Percentiles rank a stretch among this genome's conserved stretches.
phyloP scores from a whole-genome alignment of 805 yeast species.

The Diddensiella caesifluorescens region DNA sequence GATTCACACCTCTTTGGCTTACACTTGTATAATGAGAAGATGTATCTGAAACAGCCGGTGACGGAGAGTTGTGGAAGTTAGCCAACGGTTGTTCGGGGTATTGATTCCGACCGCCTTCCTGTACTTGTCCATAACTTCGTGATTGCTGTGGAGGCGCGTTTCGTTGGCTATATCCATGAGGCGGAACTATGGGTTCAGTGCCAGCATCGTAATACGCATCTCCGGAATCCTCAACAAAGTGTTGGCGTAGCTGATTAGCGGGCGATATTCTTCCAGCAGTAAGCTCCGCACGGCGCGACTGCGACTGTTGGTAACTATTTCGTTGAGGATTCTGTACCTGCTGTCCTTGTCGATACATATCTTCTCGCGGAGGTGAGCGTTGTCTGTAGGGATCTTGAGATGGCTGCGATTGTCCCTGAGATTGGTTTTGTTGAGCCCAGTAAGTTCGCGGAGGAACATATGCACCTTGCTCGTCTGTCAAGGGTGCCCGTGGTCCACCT shows the following conservation, averaged over 20 bases:
- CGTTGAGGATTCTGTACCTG: background rate
- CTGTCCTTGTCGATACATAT: no score
- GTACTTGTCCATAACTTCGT: constrained; percentile 1
- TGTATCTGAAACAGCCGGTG: constrained; percentile 20
- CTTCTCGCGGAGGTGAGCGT: no score
- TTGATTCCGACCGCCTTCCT: constrained; percentile 2
- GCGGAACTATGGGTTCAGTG: constrained; percentile 2
- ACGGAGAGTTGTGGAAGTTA: no score
- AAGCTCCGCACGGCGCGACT: background rate
- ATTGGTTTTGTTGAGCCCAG: constrained; percentile 7
- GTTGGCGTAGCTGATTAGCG: constrained; percentile 9
- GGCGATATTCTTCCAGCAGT: constrained; percentile 3
- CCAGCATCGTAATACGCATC: background rate
- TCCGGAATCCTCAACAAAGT: constrained; percentile 11
- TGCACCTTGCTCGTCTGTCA: constrained; percentile 4
- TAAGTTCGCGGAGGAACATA: constrained; percentile 16
- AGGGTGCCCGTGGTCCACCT: constrained; percentile 13
- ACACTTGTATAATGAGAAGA: constrained; percentile 22
- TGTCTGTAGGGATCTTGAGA: no score
- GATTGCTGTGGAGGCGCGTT: background rate
- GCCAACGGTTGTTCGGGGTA: no score
- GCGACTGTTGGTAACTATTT: background rate
- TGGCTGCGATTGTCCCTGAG: constrained; percentile 2
- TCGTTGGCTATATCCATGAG: background rate
- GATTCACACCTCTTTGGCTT: constrained; percentile 20